A percentile compares a stretch with the other conserved stretches of the same genome.
Conservation (phyloP, 441 rosid genomes). For the Syzygium malaccense region DNA sequence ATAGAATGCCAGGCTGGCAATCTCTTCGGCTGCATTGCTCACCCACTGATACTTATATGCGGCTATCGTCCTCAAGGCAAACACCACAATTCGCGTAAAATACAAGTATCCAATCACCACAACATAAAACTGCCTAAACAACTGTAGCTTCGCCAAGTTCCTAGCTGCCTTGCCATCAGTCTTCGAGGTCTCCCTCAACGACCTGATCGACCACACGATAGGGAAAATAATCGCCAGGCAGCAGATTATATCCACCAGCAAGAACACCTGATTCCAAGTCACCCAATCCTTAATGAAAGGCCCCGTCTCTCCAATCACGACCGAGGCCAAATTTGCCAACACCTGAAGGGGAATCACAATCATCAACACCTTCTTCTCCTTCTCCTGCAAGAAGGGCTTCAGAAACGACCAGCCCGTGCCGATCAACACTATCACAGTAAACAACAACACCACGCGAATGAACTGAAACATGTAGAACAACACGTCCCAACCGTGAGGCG, state of each 20-base stretch:
- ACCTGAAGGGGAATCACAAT: slow-evolving; percentile 51
- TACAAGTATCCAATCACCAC: slow-evolving; percentile 39
- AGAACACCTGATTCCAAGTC: slow-evolving; percentile 48
- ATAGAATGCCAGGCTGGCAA: slow-evolving; percentile 46
- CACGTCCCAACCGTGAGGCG: slow-evolving; percentile 65
- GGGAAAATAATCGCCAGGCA: slow-evolving; percentile 53
- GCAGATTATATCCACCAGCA: slow-evolving; percentile 40
- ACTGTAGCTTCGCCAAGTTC: slow-evolving; percentile 42
- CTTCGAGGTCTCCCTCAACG: slow-evolving; percentile 40
- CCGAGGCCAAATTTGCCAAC: slow-evolving; percentile 45
- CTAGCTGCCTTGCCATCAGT: slow-evolving; percentile 44
- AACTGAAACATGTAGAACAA: slow-evolving; percentile 52
- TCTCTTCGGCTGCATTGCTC: slow-evolving; percentile 26
- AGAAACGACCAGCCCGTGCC: slow-evolving; percentile 64
- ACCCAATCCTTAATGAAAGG: slow-evolving; percentile 44
- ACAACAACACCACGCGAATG: slow-evolving; percentile 50
- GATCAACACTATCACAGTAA: slow-evolving; percentile 48
- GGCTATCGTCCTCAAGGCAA: slow-evolving; percentile 24
- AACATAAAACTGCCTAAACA: slow-evolving; percentile 52
- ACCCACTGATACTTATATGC: slow-evolving; percentile 39
- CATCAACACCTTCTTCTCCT: slow-evolving; percentile 45
- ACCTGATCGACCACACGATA: slow-evolving; percentile 42
- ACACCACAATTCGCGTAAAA: slow-evolving; percentile 40
- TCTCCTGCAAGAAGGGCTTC: slow-evolving; percentile 53
- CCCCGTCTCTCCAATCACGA: slow-evolving; percentile 38